phyloP scores from a whole-genome alignment of 108 stramenopile genomes.

The Skeletonema grethae region DNA sequence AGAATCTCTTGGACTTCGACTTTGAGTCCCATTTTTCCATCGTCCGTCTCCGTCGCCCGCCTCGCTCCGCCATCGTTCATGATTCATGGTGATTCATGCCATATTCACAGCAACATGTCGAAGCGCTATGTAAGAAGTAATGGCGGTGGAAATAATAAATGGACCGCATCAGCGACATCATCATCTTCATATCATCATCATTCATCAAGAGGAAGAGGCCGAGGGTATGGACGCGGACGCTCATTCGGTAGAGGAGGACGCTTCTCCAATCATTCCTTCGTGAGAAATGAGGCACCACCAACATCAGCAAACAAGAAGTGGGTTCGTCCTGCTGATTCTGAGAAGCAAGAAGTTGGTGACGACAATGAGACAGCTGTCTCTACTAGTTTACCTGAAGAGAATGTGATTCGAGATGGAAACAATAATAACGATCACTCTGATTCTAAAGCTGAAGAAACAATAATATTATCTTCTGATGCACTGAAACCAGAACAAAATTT shows the following conservation, averaged over 20 bases:
- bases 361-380: not conserved
- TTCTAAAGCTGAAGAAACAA: not conserved
- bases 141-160: constrained; percentile 13
- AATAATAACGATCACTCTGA: not conserved
- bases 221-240: constrained; percentile 18
- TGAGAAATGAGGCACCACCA: constrained; percentile 1
- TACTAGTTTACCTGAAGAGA: not conserved
- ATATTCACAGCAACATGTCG: not conserved
- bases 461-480: not conserved
- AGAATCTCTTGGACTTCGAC: too few relatives aligned
- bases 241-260: constrained; percentile 12
- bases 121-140: not conserved
- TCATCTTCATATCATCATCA: not conserved
- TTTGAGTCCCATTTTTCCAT: too few relatives aligned
- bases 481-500: not conserved
- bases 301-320: constrained; percentile 23
- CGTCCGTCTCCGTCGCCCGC: too few relatives aligned
- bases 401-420: not conserved
- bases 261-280: constrained; percentile 6
- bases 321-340: constrained; percentile 12
- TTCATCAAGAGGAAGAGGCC: not conserved
- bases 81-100: too few relatives aligned
- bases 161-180: not conserved
- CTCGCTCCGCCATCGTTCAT: too few relatives aligned
- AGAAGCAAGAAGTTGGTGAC: not conserved